phyloP scores from a whole-genome alignment of 148 eudicot genomes.

The Amaranthus hypochondriacus region DNA sequence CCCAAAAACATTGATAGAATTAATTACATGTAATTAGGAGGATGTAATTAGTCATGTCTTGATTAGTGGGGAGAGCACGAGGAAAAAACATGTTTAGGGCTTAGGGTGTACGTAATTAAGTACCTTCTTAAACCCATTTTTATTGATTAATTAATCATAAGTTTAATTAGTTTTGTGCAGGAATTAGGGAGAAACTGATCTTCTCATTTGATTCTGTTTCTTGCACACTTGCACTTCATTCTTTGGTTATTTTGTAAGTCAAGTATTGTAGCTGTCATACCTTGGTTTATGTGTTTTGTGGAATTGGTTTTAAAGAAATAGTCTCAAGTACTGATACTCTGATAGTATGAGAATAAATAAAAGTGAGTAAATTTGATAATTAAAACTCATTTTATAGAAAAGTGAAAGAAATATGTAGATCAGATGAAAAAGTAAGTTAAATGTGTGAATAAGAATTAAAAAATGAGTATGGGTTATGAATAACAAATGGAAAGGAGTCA shows the following conservation, averaged over 20 bases:
- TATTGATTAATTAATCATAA: neutral
- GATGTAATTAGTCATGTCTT: conserved; percentile 1
- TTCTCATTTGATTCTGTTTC: conserved; percentile 7
- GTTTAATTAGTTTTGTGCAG: neutral
- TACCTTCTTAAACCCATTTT: neutral
- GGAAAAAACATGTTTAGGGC: conserved; percentile 17
- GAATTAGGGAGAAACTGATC: conserved; percentile 5
- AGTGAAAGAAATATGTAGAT: no score
- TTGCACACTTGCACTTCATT: neutral
- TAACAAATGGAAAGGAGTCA: no score
- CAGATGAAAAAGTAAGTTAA: no score
- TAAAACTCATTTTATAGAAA: no score
- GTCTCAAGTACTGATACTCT: neutral
- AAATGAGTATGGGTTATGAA: no score
- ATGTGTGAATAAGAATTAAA: no score
- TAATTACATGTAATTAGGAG: neutral
- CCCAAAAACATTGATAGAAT: neutral
- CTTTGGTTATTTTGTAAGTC: conserved; percentile 4
- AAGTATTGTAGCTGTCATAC: conserved; percentile 12
- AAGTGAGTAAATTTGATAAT: neutral
- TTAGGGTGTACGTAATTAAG: neutral
- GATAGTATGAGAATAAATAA: neutral
- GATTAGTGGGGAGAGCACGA: conserved; percentile 22
- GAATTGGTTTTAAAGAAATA: neutral
- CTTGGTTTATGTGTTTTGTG: neutral